Conservation (phyloP, 257 asterid genomes). For the Coffea eugenioides region DNA sequence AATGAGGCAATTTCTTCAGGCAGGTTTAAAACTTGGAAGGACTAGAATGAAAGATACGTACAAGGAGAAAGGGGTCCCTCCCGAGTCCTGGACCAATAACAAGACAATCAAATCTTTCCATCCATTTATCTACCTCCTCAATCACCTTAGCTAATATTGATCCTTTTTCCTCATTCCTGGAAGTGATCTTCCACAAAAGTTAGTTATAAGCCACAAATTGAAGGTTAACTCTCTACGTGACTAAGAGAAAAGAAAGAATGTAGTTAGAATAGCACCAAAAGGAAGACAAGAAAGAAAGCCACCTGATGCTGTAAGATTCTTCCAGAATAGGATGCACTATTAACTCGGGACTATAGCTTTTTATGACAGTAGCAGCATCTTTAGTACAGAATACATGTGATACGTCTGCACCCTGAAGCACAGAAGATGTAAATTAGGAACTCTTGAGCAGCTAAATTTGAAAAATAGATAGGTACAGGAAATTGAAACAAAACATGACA, state of each 20-base stretch:
- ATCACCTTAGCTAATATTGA: conserved; percentile 64
- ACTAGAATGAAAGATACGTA: conserved; percentile 29
- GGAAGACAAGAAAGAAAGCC: conserved; percentile 16
- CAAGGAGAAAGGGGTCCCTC: conserved; percentile 94
- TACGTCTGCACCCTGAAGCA: conserved; percentile 89
- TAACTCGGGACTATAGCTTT: conserved; percentile 93
- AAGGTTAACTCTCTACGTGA: background rate
- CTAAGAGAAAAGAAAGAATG: background rate
- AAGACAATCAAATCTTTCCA: conserved; percentile 94
- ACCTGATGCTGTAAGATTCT: conserved; percentile 90
- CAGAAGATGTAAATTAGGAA: conserved; percentile 11
- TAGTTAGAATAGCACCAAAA: background rate
- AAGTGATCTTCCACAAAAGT: conserved; percentile 27
- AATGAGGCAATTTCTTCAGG: background rate
- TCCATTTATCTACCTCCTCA: conserved; percentile 91
- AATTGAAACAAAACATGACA: background rate
- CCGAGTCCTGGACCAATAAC: conserved; percentile 98
- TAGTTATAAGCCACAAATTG: conserved; percentile 21
- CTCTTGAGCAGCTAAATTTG: background rate
- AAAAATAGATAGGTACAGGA: background rate
- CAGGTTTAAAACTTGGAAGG: background rate
- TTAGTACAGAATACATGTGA: conserved; percentile 96
- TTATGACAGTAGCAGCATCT: conserved; percentile 91
- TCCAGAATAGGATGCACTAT: conserved; percentile 94
- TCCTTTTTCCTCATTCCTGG: conserved; percentile 78